Evolutionary conservation across 2,329 filamentous ascomycete species (phyloP).

Genomic region (Ophiostoma ulmi): DNA sequence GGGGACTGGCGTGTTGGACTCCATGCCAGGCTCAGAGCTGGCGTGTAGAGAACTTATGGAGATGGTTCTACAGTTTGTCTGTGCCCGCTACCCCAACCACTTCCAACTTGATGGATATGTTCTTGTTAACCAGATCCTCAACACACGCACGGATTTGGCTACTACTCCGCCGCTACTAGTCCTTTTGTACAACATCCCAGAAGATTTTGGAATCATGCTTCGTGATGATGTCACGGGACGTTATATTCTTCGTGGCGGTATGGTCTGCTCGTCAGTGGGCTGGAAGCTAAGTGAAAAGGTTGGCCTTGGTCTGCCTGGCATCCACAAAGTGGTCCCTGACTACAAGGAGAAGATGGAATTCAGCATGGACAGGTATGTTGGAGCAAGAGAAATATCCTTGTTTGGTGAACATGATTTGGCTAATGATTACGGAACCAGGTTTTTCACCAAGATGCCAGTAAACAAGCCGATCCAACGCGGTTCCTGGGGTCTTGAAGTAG

Average conservation of each 20-base stretch:
- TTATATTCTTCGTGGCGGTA: conserved; percentile 69
- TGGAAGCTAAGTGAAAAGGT: conserved; percentile 76
- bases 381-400: neutral
- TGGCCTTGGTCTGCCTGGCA: conserved; percentile 61
- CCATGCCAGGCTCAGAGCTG: conserved; percentile 68
- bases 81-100: conserved; percentile 67
- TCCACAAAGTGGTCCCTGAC: conserved; percentile 71
- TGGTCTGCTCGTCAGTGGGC: conserved; percentile 73
- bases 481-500: conserved; percentile 77
- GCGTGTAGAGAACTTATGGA: conserved; percentile 86
- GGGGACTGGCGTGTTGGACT: conserved; percentile 59
- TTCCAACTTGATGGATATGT: conserved; percentile 55
- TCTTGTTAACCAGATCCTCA: conserved; percentile 65
- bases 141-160: conserved; percentile 54
- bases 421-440: conserved; percentile 35
- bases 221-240: conserved; percentile 65
- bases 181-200: conserved; percentile 71
- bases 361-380: conserved; percentile 64
- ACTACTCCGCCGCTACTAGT: conserved; percentile 57
- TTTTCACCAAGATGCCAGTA: conserved; percentile 62
- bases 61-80: conserved; percentile 76
- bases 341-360: conserved; percentile 85
- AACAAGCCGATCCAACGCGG: conserved; percentile 75
- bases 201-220: conserved; percentile 75
- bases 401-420: neutral